These are phyloP conservation scores for Gillenia trifoliata DNA, from an alignment of 306 rosid species.

Conservation along the genomic window DNA sequence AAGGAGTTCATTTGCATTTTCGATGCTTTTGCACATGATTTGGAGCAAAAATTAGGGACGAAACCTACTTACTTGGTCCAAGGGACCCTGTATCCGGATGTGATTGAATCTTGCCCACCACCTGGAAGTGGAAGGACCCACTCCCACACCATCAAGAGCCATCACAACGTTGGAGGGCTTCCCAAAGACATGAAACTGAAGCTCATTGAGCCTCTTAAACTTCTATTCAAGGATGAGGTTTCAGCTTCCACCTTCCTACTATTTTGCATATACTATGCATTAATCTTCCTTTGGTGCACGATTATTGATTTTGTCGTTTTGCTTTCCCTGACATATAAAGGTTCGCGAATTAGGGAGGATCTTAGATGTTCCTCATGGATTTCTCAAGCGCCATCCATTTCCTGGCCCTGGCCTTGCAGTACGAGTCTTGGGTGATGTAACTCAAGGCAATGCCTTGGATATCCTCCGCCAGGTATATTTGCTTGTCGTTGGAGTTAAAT, in stretches of 20 bases:
- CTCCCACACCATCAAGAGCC: slow-evolving; percentile 97
- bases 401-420: slow-evolving; percentile 99
- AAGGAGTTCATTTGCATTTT: slow-evolving; percentile 80
- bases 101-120: slow-evolving; percentile 97
- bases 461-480: slow-evolving; percentile 68
- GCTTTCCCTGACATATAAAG: slow-evolving; percentile 27
- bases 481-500: slow-evolving; percentile 4
- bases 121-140: slow-evolving; percentile 91
- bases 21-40: slow-evolving; percentile 68
- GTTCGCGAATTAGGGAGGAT: slow-evolving; percentile 83
- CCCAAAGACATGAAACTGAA: slow-evolving; percentile 96
- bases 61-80: slow-evolving; percentile 75
- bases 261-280: neutral
- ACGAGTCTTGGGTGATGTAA: slow-evolving; percentile 86
- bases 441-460: slow-evolving; percentile 73
- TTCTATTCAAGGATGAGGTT: slow-evolving; percentile 95
- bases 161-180: slow-evolving; percentile 98
- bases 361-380: slow-evolving; percentile 68
- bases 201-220: slow-evolving; percentile 91
- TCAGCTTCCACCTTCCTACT: slow-evolving; percentile 19
- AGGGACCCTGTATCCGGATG: slow-evolving; percentile 91
- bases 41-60: slow-evolving; percentile 59
- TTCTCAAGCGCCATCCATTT: slow-evolving; percentile 91
- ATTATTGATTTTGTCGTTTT: slow-evolving; percentile 3
- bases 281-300: neutral